Base-by-base conservation (phyloP, 352 stramenopile genomes). In the Plasmopara viticola region DNA sequence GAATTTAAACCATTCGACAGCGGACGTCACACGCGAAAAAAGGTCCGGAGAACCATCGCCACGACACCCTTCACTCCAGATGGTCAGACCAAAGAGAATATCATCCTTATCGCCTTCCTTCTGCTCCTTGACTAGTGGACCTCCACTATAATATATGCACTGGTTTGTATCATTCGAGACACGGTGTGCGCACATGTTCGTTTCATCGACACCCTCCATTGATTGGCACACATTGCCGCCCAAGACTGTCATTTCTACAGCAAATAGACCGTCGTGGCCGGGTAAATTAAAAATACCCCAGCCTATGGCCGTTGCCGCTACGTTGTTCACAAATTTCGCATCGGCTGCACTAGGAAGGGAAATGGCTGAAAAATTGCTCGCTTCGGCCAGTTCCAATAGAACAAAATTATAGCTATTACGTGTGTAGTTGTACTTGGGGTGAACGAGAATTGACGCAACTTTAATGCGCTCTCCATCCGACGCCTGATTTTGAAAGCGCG, bases 341-440 rank as follows among this genome's bases (percentile, higher is more conserved):
- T 40, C 44, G n/a, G 28, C 29, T 9, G 7, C 6, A 15, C 39
- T 49, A 4, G 44, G 44, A 20, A 75, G 52, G 40, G 37, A 38
- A 39, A 72, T 66, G 9, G 70, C 60, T 4, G 58, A 6, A n/a
- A 57, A 66, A 9, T 34, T 34, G 30, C 30, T 34, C 30, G 30
- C 5, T 34, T 39, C 58, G 44, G 57, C 53, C 37, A 73, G 66
- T 50, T 58, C 63, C 14, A 87, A 45, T 10, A 89, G 42, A 12
- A 65, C 41, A 45, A 73, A 74, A n/a, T n/a, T n/a, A n/a, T n/a
- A n/a, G n/a, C n/a, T n/a, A n/a, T n/a, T n/a, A n/a, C n/a, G n/a
- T n/a, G 30, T 15, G 13, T 31, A 15, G 13, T 60, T 18, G 18
- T 45, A 60, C 6, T 49, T 48, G 0, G 44, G 33, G 37, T 53